phyloP scores from a whole-genome alignment of 495 filamentous ascomycete genomes.

The Aspergillus asperescens region DNA sequence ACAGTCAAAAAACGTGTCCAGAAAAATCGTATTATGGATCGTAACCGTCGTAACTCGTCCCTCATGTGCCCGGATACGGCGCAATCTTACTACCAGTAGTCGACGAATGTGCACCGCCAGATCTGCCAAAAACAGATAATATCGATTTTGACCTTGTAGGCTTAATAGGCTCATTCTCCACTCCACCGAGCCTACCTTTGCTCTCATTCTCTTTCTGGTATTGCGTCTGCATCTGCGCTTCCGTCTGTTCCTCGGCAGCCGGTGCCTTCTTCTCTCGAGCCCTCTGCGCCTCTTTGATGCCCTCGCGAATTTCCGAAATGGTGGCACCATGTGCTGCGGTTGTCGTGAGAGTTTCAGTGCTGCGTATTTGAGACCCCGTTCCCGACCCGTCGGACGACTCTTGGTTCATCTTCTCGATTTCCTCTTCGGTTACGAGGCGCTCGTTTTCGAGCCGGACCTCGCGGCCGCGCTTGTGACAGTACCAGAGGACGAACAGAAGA shows the following conservation, averaged over 20 bases:
- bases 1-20: neutral
- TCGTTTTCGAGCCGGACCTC: conserved; percentile 77
- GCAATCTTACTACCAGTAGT: conserved; percentile 20
- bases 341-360: conserved; percentile 41
- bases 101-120: conserved; percentile 22
- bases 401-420: conserved; percentile 42
- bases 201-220: neutral
- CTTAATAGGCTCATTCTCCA: conserved; percentile 6
- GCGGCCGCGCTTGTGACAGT: conserved; percentile 88
- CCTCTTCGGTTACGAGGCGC: conserved; percentile 47
- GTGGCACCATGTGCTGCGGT: conserved; percentile 44
- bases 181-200: neutral
- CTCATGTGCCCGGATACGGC: conserved; percentile 43
- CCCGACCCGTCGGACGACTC: conserved; percentile 17
- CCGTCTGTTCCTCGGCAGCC: conserved; percentile 2
- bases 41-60: neutral
- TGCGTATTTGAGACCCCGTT: conserved; percentile 26
- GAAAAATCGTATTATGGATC: neutral
- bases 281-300: conserved; percentile 36
- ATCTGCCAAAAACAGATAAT: conserved; percentile 30
- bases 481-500: conserved; percentile 89
- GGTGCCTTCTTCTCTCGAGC: conserved; percentile 19
- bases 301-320: conserved; percentile 36
- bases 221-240: no score
- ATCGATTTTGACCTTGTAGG: conserved; percentile 34